phyloP scores from a whole-genome alignment of 2,329 filamentous ascomycete species.

The Pleoardoris graminearum region DNA sequence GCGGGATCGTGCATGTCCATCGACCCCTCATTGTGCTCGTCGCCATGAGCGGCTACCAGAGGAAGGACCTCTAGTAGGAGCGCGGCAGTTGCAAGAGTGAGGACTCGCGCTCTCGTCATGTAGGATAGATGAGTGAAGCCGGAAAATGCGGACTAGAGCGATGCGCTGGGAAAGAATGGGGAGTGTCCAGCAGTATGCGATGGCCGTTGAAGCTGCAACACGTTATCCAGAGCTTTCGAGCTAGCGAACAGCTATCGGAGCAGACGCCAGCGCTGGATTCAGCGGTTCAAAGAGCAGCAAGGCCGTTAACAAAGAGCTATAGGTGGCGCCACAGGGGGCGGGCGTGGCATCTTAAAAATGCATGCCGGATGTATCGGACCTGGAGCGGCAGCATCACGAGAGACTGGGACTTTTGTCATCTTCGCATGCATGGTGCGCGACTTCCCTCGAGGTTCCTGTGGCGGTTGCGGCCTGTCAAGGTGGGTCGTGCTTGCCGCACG shows the following conservation, averaged over 20 bases:
- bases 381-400: constrained; percentile 22
- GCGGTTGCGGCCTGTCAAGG: constrained; percentile 6
- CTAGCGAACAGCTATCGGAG: constrained; percentile 1
- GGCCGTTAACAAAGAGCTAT: constrained; percentile 3
- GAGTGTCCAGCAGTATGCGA: not conserved
- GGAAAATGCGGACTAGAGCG: constrained; percentile 2
- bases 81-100: constrained; percentile 38
- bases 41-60: constrained; percentile 48
- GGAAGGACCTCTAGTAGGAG: constrained; percentile 48
- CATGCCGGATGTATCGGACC: constrained; percentile 32
- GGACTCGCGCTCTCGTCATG: constrained; percentile 30
- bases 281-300: constrained; percentile 7
- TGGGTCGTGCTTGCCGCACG: constrained; percentile 10
- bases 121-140: constrained; percentile 16
- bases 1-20: constrained; percentile 29
- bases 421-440: constrained; percentile 20
- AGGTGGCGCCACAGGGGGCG: constrained; percentile 8
- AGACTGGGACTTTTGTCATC: constrained; percentile 29
- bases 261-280: constrained; percentile 9
- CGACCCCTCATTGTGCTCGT: constrained; percentile 35
- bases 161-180: not conserved
- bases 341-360: constrained; percentile 14
- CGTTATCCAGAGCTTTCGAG: not conserved
- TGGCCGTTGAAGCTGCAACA: not conserved
- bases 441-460: constrained; percentile 14